Evolutionary conservation across 2,329 filamentous ascomycete species (phyloP), one percentile per base, ranked within the genome.

Genomic region (Trichophyton mentagrophytes): DNA sequence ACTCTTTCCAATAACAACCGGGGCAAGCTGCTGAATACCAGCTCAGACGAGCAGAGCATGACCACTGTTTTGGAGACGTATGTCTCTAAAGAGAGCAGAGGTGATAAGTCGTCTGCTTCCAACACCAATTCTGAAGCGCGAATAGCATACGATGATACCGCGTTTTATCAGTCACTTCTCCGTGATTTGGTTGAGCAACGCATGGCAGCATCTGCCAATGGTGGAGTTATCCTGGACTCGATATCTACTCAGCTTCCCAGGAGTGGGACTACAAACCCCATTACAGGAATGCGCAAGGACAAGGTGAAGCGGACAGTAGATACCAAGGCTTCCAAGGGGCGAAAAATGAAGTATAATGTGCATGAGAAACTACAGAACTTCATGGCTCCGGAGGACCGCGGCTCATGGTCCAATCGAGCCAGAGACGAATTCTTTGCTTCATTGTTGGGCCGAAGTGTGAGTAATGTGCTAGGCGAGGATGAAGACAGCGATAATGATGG

Each of bases 281-380:
- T 73, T 1, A 57, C 17, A 42, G 76, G 76, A 2, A 76, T 76
- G 72, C 73, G 73, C 56, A 76, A 76, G 62, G 73, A 76, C 64
- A 95, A 92, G 78, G 81, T 87, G 62, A 87, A 88, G 74, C 88
- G 89, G 70, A 82, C 86, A 33, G 88, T 97, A 3, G 93, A 99
- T 72, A 91, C 91, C 20, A 93, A 91, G 71, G 93, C 93, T 0
- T 95, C 89, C 71, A 97, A 97, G 75, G 93, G 93, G 4, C 80
- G 93, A 57, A 96, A 96, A 77, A 83, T 99, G 81, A 82, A 90
- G 44, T 99, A 92, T 74, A 93, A 89, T 15, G 90, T 96, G 53
- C 91, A 97, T 70, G 92, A 97, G 77, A 97, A 97, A 78, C 74
- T 99, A 69, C 89, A 96, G 76, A 96, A 96, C 73, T 97, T 97